Evolutionary conservation across 805 yeast species (phyloP).

Genomic region (Schwanniomyces pseudopolymorphus): DNA sequence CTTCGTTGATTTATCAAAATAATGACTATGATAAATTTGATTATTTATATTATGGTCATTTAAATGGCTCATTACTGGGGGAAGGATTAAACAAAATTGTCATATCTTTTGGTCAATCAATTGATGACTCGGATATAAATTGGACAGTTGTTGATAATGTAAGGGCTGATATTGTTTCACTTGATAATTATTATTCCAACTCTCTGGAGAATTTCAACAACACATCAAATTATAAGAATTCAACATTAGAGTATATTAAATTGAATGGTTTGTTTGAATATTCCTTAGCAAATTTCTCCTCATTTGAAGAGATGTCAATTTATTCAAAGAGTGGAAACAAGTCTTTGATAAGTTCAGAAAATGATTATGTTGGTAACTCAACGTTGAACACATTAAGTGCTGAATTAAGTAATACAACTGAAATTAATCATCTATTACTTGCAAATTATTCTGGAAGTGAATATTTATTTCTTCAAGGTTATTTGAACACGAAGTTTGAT

Average conservation of each 20-base stretch:
- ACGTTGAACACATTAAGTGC: constrained; percentile 37
- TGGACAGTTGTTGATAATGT: constrained; percentile 73
- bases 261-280: constrained; percentile 85
- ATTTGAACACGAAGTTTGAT: constrained; percentile 37
- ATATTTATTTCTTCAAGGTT: constrained; percentile 48
- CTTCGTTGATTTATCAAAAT: constrained; percentile 67
- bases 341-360: constrained; percentile 26
- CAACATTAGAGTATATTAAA: constrained; percentile 25
- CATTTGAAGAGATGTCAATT: constrained; percentile 29
- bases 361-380: constrained; percentile 41
- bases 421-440: constrained; percentile 28
- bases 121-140: constrained; percentile 21
- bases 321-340: constrained; percentile 13
- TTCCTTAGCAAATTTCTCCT: constrained; percentile 61
- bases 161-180: constrained; percentile 45
- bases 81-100: constrained; percentile 30
- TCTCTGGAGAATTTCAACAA: constrained; percentile 15
- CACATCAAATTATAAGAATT: constrained; percentile 25
- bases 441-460: constrained; percentile 25
- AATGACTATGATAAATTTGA: constrained; percentile 82
- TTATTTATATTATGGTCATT: constrained; percentile 65
- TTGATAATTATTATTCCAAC: constrained; percentile 39
- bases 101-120: constrained; percentile 23
- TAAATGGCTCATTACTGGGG: constrained; percentile 42
- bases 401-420: constrained; percentile 26